Conservation (phyloP, 495 filamentous ascomycete genomes). For the Penicillium tannophilum region DNA sequence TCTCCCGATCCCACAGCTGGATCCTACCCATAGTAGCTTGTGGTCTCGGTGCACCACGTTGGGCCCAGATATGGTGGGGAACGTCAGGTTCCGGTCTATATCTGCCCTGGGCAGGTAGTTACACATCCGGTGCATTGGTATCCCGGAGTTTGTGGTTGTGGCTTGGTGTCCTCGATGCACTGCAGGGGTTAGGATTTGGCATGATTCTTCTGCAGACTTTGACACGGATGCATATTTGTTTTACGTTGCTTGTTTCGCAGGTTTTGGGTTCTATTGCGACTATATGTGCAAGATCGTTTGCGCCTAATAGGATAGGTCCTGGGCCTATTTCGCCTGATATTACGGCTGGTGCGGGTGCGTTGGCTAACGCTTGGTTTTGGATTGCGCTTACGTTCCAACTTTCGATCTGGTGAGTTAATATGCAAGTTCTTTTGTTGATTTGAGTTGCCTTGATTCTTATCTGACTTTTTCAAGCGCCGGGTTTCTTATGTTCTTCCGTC, state of each 20-base stretch:
- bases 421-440: neutral
- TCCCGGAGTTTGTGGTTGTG: constrained; percentile 54
- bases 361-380: constrained; percentile 68
- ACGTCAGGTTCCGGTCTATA: constrained; percentile 48
- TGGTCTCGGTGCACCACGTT: constrained; percentile 51
- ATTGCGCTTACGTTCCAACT: constrained; percentile 62
- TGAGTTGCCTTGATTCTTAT: neutral
- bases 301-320: constrained; percentile 51
- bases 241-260: constrained; percentile 52
- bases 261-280: constrained; percentile 54
- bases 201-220: constrained; percentile 55
- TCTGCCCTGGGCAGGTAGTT: constrained; percentile 53
- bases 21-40: constrained; percentile 54
- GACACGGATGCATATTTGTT: constrained; percentile 53
- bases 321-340: constrained; percentile 52
- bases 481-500: constrained; percentile 70
- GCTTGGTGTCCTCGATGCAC: constrained; percentile 51
- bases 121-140: constrained; percentile 44
- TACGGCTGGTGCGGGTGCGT: constrained; percentile 42
- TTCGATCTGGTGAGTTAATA: constrained; percentile 55
- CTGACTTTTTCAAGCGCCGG: constrained; percentile 46
- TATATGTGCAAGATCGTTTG: constrained; percentile 48
- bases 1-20: constrained; percentile 52
- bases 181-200: constrained; percentile 54
- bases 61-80: constrained; percentile 57